Base-by-base conservation (phyloP, 1,139 yeast species). In the Yamadazyma kanchanaburiensis region DNA sequence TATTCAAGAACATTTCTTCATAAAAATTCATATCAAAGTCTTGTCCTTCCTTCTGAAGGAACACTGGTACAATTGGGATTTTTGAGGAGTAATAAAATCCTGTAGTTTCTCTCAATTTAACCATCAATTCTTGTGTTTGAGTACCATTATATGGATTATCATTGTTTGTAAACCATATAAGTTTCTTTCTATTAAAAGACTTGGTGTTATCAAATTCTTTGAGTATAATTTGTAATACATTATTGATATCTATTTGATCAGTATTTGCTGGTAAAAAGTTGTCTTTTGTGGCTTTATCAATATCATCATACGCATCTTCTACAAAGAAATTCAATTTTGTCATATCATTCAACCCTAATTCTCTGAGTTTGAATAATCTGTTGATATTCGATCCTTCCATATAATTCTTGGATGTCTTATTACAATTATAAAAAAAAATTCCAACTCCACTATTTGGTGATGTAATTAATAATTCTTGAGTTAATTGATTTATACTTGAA, bases 391-490 rank as follows among this genome's bases (percentile, higher is more conserved):
- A 40, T 1, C 56, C 53, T 23, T 53, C 53, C 27, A 57, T 49
- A 33, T 49, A 60, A 20, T 58, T 62, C 8, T 45, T 39, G 6
- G 47, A 46, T 4, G 57, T 35, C 38, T 46, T 38, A 29, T 42
- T 52, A 39, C 78, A 64, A 43, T 80, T 75, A 53, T 75, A 77
- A 15, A 82, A 51, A 45, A 76, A 80, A 27, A 82, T 68, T 0
- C 88, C 89, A 21, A 81, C 59, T 0, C 87, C 88, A 0, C 87
- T 76, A 34, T 64, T 65, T 3, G 84, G 82, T 33, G 73, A 52
- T 0, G 80, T 67, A 24, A 78, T 75, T 2, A 78, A 70, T 36
- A 80, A 56, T 25, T 75, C 80, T 4, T 75, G 60, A 63, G 80
- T 70, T 28, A 82, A 56, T 7, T 70, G 75, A 35, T 68, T 60